Evolutionary conservation across 768 basidiomycete genomes (phyloP).

Genomic region (Tephrocybe sp.): DNA sequence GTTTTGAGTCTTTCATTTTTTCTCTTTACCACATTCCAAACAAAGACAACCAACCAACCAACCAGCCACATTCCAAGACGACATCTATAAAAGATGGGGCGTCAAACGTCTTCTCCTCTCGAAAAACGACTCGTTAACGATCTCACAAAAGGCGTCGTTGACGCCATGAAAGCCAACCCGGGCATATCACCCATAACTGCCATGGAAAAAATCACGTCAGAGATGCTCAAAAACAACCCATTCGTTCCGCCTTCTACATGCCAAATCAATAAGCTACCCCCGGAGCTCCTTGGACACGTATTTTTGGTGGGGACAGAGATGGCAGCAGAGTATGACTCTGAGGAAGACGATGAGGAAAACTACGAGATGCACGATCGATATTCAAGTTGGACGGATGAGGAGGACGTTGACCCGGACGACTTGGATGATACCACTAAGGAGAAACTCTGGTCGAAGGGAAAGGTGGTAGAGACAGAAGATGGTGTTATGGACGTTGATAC

Average conservation of each 20-base stretch:
- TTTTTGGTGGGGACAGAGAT: conserved; percentile 44
- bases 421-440: conserved; percentile 17
- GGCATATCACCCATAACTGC: conserved; percentile 28
- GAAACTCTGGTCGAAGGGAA: conserved; percentile 10
- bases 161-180: conserved; percentile 26
- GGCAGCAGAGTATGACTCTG: conserved; percentile 30
- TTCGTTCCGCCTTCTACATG: conserved; percentile 47
- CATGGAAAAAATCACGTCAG: conserved; percentile 29
- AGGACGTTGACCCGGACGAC: conserved; percentile 14
- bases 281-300: conserved; percentile 55
- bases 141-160: conserved; percentile 21
- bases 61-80: background rate
- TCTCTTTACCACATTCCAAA: too few species aligned
- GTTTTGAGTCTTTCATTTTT: background rate
- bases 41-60: too few species aligned
- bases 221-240: conserved; percentile 45
- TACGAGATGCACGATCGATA: conserved; percentile 35
- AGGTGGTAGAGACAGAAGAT: conserved; percentile 21
- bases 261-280: conserved; percentile 51
- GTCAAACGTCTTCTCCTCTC: conserved; percentile 19
- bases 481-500: conserved; percentile 18
- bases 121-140: conserved; percentile 23
- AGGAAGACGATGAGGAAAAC: conserved; percentile 35
- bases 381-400: conserved; percentile 21
- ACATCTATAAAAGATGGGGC: conserved; percentile 17